Evolutionary conservation across 1,139 yeast genomes (phyloP).

Genomic region (Williopsis jadinii): DNA sequence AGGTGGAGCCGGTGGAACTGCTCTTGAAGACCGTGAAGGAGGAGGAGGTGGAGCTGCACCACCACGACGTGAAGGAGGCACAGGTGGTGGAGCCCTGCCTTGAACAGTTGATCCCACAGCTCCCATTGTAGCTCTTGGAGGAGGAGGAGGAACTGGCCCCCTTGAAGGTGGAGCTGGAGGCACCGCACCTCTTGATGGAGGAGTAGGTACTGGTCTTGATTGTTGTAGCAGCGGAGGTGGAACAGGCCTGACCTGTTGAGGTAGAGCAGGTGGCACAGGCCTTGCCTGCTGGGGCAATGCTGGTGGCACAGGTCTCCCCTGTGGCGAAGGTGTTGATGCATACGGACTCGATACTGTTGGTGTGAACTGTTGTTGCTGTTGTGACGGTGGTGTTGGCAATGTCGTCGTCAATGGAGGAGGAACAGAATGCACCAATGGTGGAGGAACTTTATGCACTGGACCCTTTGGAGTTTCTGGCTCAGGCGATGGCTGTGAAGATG

Average conservation of each 20-base stretch:
- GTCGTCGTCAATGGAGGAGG: slow-evolving; percentile 4
- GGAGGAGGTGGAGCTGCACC: slow-evolving; percentile 31
- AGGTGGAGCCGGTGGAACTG: slow-evolving; percentile 21
- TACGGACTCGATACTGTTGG: not conserved
- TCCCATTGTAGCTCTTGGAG: slow-evolving; percentile 20
- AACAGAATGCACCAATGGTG: slow-evolving; percentile 10
- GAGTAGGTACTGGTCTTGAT: slow-evolving; percentile 24
- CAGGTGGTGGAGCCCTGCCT: slow-evolving; percentile 23
- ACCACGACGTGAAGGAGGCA: slow-evolving; percentile 20
- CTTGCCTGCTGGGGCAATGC: slow-evolving; percentile 7
- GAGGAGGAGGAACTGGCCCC: slow-evolving; percentile 17
- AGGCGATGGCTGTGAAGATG: slow-evolving; percentile 1
- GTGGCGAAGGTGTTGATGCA: slow-evolving; percentile 7
- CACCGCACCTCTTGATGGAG: slow-evolving; percentile 17
- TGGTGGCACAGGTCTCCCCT: slow-evolving; percentile 9
- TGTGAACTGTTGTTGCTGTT: not conserved
- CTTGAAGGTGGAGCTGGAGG: slow-evolving; percentile 26
- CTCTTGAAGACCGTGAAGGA: slow-evolving; percentile 29
- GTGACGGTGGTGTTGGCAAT: slow-evolving; percentile 10
- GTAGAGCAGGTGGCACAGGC: slow-evolving; percentile 18
- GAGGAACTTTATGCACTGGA: slow-evolving; percentile 20
- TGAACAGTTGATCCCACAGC: slow-evolving; percentile 24
- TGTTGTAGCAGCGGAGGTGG: slow-evolving; percentile 15
- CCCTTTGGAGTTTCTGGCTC: slow-evolving; percentile 15
- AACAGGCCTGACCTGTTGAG: slow-evolving; percentile 5